Evolutionary conservation across 2,329 filamentous ascomycete species (phyloP), one percentile per base, ranked within the genome.

Genomic region (Fusarium newnesense): DNA sequence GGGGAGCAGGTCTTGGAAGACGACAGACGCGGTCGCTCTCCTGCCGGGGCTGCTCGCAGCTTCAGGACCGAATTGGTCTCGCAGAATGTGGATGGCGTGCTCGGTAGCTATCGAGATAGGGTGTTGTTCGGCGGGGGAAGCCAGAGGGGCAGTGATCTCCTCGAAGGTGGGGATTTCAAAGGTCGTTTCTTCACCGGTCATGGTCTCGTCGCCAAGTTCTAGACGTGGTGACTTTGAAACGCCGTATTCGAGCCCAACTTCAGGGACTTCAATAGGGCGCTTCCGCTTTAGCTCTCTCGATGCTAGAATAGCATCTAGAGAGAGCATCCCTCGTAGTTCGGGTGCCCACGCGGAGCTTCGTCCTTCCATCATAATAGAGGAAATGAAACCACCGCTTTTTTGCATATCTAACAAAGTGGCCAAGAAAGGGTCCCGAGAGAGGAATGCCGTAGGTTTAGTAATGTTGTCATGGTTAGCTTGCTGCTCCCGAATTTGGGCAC

Each of bases 1-100:
- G 1, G 96, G 96, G 36, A 98, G 88, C 53, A 98, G 87, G 65
- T 97, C 93, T 78, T 98, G 95, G 87, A 98, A 97, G 8, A 96
- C 87, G 5, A 97, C 94, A 18, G 90, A 90, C n/a, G 87, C 88
- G 80, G 92, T 93, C 81, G 92, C 92, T 77, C 95, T 91, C 83
- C 93, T 91, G 63, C 91, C 90, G 6, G 91, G 88, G 71, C 91
- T 90, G 26, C 10, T 47, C 44, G 26, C 44, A 47, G 7, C 44
- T 30, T 47, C 44, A 12, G 44, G 44, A 9, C 44, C 44, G 26
- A 47, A 47, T 21, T 30, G 44, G 44, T 47, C 44, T 47, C 44
- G 44, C 18, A 47, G 44, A 47, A 30, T 30, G 26, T 47, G 44
- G 44, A 30, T 15, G 26, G 44, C 44, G 26, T 30, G 26, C 26